Conservation (phyloP, 768 basidiomycete genomes). For the Mycena kentingensis region DNA sequence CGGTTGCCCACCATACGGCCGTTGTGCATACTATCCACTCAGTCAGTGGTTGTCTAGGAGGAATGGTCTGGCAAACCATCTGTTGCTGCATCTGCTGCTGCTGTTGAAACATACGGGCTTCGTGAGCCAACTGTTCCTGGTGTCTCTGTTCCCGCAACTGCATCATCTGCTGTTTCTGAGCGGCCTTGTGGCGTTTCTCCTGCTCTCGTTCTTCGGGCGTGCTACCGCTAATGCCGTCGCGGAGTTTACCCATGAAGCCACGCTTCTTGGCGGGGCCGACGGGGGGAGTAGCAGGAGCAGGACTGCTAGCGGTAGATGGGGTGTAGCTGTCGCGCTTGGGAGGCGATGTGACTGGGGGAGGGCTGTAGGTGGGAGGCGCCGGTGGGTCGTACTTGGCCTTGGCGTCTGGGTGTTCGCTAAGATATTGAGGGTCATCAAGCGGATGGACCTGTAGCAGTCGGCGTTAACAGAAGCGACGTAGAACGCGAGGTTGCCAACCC, state of each 20-base stretch:
- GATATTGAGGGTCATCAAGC: too few species aligned
- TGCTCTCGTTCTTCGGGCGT: slow-evolving; percentile 61
- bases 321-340: slow-evolving; percentile 20
- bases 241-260: slow-evolving; percentile 61
- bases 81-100: slow-evolving; percentile 28
- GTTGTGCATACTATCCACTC: too few species aligned
- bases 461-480: too few species aligned
- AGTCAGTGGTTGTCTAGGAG: too few species aligned
- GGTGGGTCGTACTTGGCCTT: too few species aligned
- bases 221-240: slow-evolving; percentile 64
- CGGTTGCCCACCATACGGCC: slow-evolving; percentile 28
- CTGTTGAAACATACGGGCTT: slow-evolving; percentile 15
- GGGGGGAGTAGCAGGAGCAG: slow-evolving; percentile 11
- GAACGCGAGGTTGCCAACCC: too few species aligned
- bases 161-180: slow-evolving; percentile 27
- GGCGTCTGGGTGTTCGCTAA: too few species aligned
- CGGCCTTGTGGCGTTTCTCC: slow-evolving; percentile 29
- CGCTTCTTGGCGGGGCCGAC: slow-evolving; percentile 36
- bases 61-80: not conserved
- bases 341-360: slow-evolving; percentile 8
- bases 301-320: slow-evolving; percentile 15
- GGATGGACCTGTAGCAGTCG: too few species aligned
- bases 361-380: slow-evolving; percentile 10
- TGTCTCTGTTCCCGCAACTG: slow-evolving; percentile 39
- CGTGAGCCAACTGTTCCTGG: slow-evolving; percentile 23